Evolutionary conservation across 1,284 basidiomycete genomes (phyloP).

Genomic region (Coniferiporia weirii): DNA sequence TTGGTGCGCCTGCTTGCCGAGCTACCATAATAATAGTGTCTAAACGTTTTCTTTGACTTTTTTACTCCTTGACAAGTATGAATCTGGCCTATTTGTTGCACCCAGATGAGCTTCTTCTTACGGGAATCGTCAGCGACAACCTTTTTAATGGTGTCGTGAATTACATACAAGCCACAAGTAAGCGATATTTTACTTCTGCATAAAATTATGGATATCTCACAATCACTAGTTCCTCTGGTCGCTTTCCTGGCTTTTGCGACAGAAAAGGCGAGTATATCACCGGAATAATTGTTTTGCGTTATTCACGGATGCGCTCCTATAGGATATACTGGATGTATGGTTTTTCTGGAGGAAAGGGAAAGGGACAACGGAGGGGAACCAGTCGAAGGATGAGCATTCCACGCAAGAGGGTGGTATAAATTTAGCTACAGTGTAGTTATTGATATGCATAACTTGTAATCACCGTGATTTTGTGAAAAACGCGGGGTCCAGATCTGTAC

Average conservation of each 20-base stretch:
- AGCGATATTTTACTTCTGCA: background rate
- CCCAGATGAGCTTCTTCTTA: constrained; percentile 14
- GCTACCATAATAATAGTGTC: background rate
- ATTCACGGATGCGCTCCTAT: background rate
- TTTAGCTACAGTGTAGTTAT: too few relatives aligned
- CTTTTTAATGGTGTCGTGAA: constrained; percentile 17
- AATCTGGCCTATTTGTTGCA: constrained; percentile 9
- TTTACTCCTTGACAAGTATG: background rate
- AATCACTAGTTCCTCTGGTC: constrained; percentile 14
- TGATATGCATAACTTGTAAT: too few relatives aligned
- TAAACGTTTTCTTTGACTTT: background rate
- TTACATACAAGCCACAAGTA: constrained; percentile 15
- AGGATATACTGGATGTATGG: constrained; percentile 15
- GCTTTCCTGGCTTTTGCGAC: constrained; percentile 15
- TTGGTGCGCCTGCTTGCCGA: constrained; percentile 3
- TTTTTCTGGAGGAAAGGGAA: constrained; percentile 12
- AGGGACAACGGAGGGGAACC: background rate
- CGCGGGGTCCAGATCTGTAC: too few relatives aligned
- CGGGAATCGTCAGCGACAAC: constrained; percentile 11
- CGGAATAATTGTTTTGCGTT: background rate
- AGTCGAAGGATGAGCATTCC: too few relatives aligned
- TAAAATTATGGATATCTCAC: background rate
- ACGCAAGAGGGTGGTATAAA: too few relatives aligned
- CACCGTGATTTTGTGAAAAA: too few relatives aligned
- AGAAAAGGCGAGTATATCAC: constrained; percentile 6